Evolutionary conservation across 2,329 filamentous ascomycete species (phyloP).

Genomic region (Penicillium sp.): DNA sequence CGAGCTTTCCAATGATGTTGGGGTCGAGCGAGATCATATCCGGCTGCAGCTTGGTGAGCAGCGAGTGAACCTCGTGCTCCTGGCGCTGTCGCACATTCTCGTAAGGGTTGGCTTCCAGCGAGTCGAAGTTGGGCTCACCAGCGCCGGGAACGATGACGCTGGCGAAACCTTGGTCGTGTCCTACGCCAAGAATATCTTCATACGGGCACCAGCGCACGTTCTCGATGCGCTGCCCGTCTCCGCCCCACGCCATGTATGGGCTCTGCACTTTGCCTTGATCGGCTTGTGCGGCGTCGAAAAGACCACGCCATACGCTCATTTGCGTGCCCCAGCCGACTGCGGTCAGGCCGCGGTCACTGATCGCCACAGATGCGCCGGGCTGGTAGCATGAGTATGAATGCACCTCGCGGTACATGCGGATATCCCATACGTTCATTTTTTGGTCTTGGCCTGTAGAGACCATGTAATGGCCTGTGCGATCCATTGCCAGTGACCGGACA

Average conservation of each 20-base stretch:
- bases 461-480: conserved; percentile 93
- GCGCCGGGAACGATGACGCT: conserved; percentile 88
- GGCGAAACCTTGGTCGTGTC: conserved; percentile 81
- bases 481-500: conserved; percentile 78
- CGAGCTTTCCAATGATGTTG: conserved; percentile 84
- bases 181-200: conserved; percentile 85
- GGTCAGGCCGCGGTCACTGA: conserved; percentile 83
- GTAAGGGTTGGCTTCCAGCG: conserved; percentile 90
- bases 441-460: conserved; percentile 85
- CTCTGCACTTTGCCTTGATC: conserved; percentile 78
- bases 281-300: conserved; percentile 70
- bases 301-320: conserved; percentile 83
- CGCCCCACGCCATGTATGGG: conserved; percentile 92
- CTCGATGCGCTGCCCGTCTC: conserved; percentile 77
- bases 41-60: conserved; percentile 91
- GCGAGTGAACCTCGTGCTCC: conserved; percentile 81
- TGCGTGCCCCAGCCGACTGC: conserved; percentile 90
- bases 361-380: conserved; percentile 77
- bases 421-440: conserved; percentile 94
- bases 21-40: conserved; percentile 97
- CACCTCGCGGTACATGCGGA: conserved; percentile 89
- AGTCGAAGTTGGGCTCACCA: conserved; percentile 96
- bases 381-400: conserved; percentile 82
- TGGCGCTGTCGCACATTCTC: conserved; percentile 90
- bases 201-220: conserved; percentile 88